Evolutionary conservation across 1,284 basidiomycete species (phyloP).

Genomic region (Irpex sp.): DNA sequence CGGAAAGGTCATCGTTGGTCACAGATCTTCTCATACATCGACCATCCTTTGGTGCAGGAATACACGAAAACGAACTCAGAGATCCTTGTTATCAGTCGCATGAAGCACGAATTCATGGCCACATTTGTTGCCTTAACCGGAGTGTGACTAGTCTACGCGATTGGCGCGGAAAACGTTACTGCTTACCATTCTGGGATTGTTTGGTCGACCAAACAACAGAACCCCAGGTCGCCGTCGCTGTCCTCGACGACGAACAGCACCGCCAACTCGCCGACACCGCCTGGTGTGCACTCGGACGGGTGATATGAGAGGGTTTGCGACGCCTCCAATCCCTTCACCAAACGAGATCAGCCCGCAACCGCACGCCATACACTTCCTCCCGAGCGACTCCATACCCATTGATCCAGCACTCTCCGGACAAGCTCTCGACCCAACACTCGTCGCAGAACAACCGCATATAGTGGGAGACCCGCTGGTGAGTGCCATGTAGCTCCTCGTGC

Average conservation of each 20-base stretch:
- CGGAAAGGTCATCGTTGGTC: neutral
- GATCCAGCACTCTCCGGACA: slow-evolving; percentile 59
- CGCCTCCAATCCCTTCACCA: slow-evolving; percentile 1
- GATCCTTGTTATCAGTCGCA: neutral
- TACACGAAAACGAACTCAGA: neutral
- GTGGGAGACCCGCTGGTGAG: slow-evolving; percentile 21
- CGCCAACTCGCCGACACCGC: slow-evolving; percentile 10
- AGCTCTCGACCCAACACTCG: slow-evolving; percentile 49
- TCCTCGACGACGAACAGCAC: slow-evolving; percentile 26
- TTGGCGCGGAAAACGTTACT: slow-evolving; percentile 4
- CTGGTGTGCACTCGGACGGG: neutral
- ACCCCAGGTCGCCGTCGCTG: slow-evolving; percentile 26
- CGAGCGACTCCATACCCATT: slow-evolving; percentile 60
- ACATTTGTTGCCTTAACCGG: neutral
- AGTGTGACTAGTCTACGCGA: neutral
- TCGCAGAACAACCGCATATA: slow-evolving; percentile 26
- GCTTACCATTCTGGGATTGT: slow-evolving; percentile 13
- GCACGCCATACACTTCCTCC: slow-evolving; percentile 46
- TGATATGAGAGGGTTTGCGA: slow-evolving; percentile 4
- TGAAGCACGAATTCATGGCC: neutral
- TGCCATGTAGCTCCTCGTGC: neutral
- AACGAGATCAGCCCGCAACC: slow-evolving; percentile 1
- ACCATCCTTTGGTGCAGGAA: neutral
- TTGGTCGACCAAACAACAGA: slow-evolving; percentile 23
- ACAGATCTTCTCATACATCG: neutral